These are phyloP conservation scores for Brassica rapa DNA, from an alignment of 345 rosid species.

Conservation along the genomic window DNA sequence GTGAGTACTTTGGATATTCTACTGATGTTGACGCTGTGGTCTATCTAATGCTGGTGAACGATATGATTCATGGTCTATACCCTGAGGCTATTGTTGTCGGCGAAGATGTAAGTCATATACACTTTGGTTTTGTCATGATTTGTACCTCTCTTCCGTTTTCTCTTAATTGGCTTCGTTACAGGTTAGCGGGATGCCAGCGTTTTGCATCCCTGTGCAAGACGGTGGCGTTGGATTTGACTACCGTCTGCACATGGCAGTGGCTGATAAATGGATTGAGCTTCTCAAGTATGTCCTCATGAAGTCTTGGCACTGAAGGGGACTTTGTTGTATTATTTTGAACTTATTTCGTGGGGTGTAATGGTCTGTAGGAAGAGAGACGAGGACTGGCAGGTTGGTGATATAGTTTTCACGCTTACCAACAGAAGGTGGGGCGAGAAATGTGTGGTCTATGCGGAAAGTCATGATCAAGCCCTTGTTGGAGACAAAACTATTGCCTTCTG, in stretches of 20 bases:
- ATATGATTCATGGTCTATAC: slow-evolving; percentile 87
- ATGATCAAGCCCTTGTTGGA: slow-evolving; percentile 98
- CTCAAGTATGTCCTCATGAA: slow-evolving; percentile 58
- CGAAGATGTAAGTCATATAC: slow-evolving; percentile 77
- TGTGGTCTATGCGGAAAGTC: slow-evolving; percentile 89
- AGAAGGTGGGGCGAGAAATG: slow-evolving; percentile 92
- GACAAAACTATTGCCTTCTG: slow-evolving; percentile 97
- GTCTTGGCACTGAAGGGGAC: not conserved
- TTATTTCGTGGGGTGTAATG: slow-evolving; percentile 12
- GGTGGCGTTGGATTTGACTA: slow-evolving; percentile 98
- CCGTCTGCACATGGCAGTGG: slow-evolving; percentile 94
- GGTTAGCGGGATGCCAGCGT: slow-evolving; percentile 99
- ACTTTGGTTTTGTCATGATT: not conserved
- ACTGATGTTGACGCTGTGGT: slow-evolving; percentile 93
- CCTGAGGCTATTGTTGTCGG: slow-evolving; percentile 89
- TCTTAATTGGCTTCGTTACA: slow-evolving; percentile 29
- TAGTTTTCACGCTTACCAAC: slow-evolving; percentile 71
- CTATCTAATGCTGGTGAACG: slow-evolving; percentile 93
- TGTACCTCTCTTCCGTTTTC: not conserved
- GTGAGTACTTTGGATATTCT: slow-evolving; percentile 82
- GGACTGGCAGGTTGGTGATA: slow-evolving; percentile 84
- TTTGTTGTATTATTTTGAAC: slow-evolving; percentile 7
- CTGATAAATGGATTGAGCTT: slow-evolving; percentile 97
- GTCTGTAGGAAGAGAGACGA: slow-evolving; percentile 78
- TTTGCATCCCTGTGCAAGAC: slow-evolving; percentile 80